Evolutionary conservation across 2,329 filamentous ascomycete genomes (phyloP).

Genomic region (Penicillium oxalicum): DNA sequence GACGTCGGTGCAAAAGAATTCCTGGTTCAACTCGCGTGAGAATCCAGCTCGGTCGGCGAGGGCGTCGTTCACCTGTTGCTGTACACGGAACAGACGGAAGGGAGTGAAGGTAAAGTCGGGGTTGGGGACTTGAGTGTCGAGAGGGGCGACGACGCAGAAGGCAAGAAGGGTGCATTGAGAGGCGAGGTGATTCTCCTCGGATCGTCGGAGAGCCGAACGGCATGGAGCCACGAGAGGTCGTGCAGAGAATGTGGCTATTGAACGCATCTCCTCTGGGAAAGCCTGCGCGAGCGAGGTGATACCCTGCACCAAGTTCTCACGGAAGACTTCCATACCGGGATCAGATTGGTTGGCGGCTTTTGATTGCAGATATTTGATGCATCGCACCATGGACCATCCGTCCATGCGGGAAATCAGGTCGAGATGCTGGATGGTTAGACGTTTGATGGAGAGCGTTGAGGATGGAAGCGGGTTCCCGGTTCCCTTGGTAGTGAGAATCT

Average conservation of each 20-base stretch:
- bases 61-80: slow-evolving; percentile 56
- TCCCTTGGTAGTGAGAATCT: slow-evolving; percentile 55
- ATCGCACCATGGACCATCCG: slow-evolving; percentile 34
- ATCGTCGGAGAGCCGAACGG: slow-evolving; percentile 15
- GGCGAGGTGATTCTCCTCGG: slow-evolving; percentile 26
- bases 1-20: slow-evolving; percentile 46
- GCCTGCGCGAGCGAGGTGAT: slow-evolving; percentile 33
- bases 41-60: slow-evolving; percentile 55
- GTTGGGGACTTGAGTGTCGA: slow-evolving; percentile 51
- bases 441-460: slow-evolving; percentile 48
- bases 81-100: slow-evolving; percentile 59
- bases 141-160: slow-evolving; percentile 58
- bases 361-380: slow-evolving; percentile 30
- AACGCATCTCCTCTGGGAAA: slow-evolving; percentile 38
- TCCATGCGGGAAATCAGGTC: slow-evolving; percentile 46
- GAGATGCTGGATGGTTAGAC: slow-evolving; percentile 51
- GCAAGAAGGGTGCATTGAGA: slow-evolving; percentile 42
- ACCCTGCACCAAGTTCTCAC: slow-evolving; percentile 44
- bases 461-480: slow-evolving; percentile 58
- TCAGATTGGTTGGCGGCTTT: slow-evolving; percentile 20
- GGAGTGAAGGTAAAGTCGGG: slow-evolving; percentile 55
- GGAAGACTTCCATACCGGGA: slow-evolving; percentile 28
- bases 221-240: slow-evolving; percentile 35
- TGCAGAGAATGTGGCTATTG: slow-evolving; percentile 33
- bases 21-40: slow-evolving; percentile 54